Base-by-base conservation (phyloP, 139 green algal species). In the Trebouxia sp. region DNA sequence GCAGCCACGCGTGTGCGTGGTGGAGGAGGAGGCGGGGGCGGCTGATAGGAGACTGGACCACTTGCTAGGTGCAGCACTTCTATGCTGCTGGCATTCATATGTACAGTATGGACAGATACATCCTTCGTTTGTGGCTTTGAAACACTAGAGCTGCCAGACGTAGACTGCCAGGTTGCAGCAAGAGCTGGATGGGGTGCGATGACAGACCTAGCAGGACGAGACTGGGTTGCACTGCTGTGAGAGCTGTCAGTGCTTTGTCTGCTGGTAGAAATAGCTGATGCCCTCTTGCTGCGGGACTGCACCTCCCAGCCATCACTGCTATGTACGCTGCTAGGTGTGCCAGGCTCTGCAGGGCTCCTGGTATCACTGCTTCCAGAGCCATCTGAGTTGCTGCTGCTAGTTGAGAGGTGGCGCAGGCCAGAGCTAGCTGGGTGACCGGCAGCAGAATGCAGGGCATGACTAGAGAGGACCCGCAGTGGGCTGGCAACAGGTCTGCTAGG, bases 311-410 rank as follows among this genome's bases (percentile, higher is more conserved):
- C 62, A 30, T 72, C 62, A 41, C 28, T 69, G 58, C 22, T 32
- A 72, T 30, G 62, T 42, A 72, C 6, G 35, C 62, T 72, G 62
- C 62, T 22, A 45, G 62, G 62, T 12, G 62, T 72, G 11, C 62
- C 62, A 42, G 62, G 62, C 62, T 72, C 62, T n/a, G 35, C 35
- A 43, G 62, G 62, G 32, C 62, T 72, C 35, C 37, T 72, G 28
- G 9, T 69, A 12, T 30, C 30, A 37, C 32, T 72, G 32, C n/a
- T n/a, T n/a, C n/a, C n/a, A n/a, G 32, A 72, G 1, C 14, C 20
- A 12, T 26, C n/a, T n/a, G n/a, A 9, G 11, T 17, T 72, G 6
- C 37, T 45, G 35, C 32, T 72, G 35, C 62, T 43, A 41, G 28
- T 72, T 22, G 62, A 72, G 32, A 26, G 9, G 30, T 30, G 30